Evolutionary conservation across 768 basidiomycete genomes (phyloP).

Genomic region (Tylopilus subfusipes): DNA sequence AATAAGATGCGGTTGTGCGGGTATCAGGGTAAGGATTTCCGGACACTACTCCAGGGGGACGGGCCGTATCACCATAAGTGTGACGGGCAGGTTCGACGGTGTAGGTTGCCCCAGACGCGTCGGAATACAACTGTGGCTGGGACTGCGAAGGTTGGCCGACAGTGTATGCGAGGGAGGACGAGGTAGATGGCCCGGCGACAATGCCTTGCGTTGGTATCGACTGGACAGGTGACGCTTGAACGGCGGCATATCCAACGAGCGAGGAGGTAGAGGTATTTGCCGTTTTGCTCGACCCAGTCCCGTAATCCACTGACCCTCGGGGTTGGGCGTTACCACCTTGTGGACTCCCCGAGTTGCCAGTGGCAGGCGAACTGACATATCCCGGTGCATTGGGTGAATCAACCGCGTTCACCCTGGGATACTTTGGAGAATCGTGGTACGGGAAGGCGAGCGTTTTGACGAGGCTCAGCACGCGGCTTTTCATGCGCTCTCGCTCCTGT

Average conservation of each 20-base stretch:
- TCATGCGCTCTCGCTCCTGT: conserved; percentile 56
- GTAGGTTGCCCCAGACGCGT: conserved; percentile 21
- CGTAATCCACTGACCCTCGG: conserved; percentile 27
- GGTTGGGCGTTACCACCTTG: conserved; percentile 24
- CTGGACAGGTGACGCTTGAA: conserved; percentile 23
- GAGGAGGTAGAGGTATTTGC: conserved; percentile 23
- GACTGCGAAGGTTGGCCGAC: conserved; percentile 21
- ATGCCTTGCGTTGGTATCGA: conserved; percentile 20
- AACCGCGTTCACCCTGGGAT: conserved; percentile 44
- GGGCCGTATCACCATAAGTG: conserved; percentile 20
- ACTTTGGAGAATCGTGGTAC: conserved; percentile 66
- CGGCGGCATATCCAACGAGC: conserved; percentile 22
- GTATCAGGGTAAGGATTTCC: conserved; percentile 31
- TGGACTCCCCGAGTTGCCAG: conserved; percentile 58
- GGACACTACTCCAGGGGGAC: conserved; percentile 14
- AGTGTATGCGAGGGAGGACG: conserved; percentile 26
- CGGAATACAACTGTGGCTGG: conserved; percentile 26
- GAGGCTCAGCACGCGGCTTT: conserved; percentile 56
- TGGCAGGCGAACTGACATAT: conserved; percentile 51
- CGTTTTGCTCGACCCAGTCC: conserved; percentile 18
- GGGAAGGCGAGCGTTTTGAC: conserved; percentile 79
- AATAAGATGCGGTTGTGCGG: conserved; percentile 19
- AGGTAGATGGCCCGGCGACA: conserved; percentile 18
- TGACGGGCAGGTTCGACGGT: conserved; percentile 21
- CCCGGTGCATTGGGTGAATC: conserved; percentile 47